Evolutionary conservation across 305 asterid species (phyloP).

Genomic region (Fraxinus ornus): DNA sequence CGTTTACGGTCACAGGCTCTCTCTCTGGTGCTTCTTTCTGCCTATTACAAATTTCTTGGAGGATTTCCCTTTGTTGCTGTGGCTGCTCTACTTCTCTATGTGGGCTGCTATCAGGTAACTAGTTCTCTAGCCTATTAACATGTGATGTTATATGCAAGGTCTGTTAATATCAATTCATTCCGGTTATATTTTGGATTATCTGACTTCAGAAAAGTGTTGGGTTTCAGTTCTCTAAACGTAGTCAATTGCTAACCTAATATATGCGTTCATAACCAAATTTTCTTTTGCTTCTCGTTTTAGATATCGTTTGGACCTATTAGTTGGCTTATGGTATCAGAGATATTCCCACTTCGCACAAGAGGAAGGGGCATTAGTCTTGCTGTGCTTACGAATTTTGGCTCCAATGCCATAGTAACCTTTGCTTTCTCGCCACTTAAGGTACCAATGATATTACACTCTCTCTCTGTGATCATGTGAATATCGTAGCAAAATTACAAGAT

Average conservation of each 20-base stretch:
- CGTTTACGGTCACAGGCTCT: slow-evolving; percentile 53
- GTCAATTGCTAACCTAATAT: slow-evolving; percentile 2
- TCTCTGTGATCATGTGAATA: not conserved
- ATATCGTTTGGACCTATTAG: slow-evolving; percentile 98
- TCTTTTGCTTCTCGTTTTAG: slow-evolving; percentile 39
- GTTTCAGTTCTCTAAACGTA: not conserved
- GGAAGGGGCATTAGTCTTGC: slow-evolving; percentile 99
- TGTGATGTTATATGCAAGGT: not conserved
- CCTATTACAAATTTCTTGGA: slow-evolving; percentile 88
- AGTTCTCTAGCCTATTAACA: not conserved
- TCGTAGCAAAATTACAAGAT: not conserved
- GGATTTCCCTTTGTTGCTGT: slow-evolving; percentile 82
- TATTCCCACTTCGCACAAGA: slow-evolving; percentile 93
- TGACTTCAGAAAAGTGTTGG: not conserved
- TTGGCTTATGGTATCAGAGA: slow-evolving; percentile 99
- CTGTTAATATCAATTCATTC: not conserved
- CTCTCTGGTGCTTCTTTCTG: slow-evolving; percentile 87
- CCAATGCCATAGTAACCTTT: slow-evolving; percentile 90
- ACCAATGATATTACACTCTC: slow-evolving; percentile 3
- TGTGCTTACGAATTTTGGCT: slow-evolving; percentile 89
- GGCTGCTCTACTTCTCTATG: slow-evolving; percentile 88
- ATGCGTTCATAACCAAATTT: not conserved
- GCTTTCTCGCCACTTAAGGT: slow-evolving; percentile 95
- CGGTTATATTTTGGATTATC: not conserved
- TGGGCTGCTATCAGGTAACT: slow-evolving; percentile 94